Conservation (phyloP, 768 basidiomycete species). For the Serendipita sp. region DNA sequence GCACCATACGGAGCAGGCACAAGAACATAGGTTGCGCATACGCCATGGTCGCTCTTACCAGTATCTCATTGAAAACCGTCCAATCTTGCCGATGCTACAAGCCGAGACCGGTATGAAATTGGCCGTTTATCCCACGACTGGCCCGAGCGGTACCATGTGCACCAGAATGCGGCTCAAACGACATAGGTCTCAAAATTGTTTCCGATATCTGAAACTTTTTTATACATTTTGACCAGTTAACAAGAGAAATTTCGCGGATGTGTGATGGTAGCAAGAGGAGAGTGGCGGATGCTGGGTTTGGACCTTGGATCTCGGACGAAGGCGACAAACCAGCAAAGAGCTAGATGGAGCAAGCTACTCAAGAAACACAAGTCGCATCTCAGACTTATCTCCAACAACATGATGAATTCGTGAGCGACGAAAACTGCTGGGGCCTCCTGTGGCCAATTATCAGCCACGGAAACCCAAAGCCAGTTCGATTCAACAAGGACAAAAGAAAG, state of each 20-base stretch:
- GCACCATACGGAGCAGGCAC: too few relatives aligned
- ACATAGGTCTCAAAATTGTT: too few relatives aligned
- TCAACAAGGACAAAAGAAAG: constrained; percentile 35
- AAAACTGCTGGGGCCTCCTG: constrained; percentile 53
- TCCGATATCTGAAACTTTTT: background rate
- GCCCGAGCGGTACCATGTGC: too few relatives aligned
- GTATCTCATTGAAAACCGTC: too few relatives aligned
- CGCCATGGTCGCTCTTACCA: too few relatives aligned
- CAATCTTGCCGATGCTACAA: too few relatives aligned
- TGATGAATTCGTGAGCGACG: constrained; percentile 10
- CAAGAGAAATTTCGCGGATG: background rate
- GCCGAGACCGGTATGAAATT: too few relatives aligned
- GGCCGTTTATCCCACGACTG: too few relatives aligned
- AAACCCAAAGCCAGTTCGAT: constrained; percentile 37
- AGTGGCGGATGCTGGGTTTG: background rate
- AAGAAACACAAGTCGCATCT: constrained; percentile 19
- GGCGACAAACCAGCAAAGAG: constrained; percentile 16
- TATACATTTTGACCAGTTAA: background rate
- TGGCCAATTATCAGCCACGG: constrained; percentile 39
- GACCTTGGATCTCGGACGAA: background rate
- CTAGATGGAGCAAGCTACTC: constrained; percentile 28
- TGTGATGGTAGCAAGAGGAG: background rate
- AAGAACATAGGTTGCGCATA: too few relatives aligned
- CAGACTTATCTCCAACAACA: constrained; percentile 14
- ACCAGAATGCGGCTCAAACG: too few relatives aligned